Evolutionary conservation across 1,139 yeast species (phyloP).

Genomic region (Kurtzmaniella quercitrusa): DNA sequence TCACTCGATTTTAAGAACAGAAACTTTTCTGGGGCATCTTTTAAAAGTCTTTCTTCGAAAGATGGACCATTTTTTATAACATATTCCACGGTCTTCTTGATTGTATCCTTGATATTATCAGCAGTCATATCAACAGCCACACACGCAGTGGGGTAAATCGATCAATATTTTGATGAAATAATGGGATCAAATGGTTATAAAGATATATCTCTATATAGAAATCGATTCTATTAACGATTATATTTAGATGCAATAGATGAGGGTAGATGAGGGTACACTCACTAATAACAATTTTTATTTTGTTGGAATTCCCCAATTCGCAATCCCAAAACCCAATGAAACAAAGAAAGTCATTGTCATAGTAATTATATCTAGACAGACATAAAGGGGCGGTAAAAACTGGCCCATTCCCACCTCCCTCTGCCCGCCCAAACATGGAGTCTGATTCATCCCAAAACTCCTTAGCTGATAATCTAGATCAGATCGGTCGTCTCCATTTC

Average conservation of each 20-base stretch:
- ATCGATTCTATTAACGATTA: too few species aligned
- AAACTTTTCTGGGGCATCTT: constrained; percentile 54
- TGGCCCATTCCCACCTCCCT: too few species aligned
- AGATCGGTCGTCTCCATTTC: constrained; percentile 37
- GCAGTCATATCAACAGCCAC: constrained; percentile 44
- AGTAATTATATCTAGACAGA: too few species aligned
- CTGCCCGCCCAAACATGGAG: constrained; percentile 4
- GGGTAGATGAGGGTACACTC: too few species aligned
- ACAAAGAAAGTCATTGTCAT: too few species aligned
- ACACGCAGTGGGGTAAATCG: neutral
- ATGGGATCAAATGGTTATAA: too few species aligned
- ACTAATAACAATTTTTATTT: too few species aligned
- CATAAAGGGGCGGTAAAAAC: too few species aligned
- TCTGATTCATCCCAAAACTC: constrained; percentile 28
- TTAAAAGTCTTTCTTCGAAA: constrained; percentile 59
- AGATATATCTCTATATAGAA: too few species aligned
- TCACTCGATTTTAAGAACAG: constrained; percentile 54
- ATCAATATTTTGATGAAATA: too few species aligned
- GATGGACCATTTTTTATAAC: constrained; percentile 63
- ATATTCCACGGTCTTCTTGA: constrained; percentile 71
- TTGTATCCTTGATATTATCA: constrained; percentile 48
- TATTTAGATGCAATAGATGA: too few species aligned
- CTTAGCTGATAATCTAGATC: constrained; percentile 41
- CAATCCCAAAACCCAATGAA: too few species aligned
- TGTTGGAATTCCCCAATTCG: neutral